Percentiles rank a stretch among this genome's conserved stretches.
Evolutionary conservation across 495 filamentous ascomycete species (phyloP).

Genomic region (Lasiosphaeria hispida): DNA sequence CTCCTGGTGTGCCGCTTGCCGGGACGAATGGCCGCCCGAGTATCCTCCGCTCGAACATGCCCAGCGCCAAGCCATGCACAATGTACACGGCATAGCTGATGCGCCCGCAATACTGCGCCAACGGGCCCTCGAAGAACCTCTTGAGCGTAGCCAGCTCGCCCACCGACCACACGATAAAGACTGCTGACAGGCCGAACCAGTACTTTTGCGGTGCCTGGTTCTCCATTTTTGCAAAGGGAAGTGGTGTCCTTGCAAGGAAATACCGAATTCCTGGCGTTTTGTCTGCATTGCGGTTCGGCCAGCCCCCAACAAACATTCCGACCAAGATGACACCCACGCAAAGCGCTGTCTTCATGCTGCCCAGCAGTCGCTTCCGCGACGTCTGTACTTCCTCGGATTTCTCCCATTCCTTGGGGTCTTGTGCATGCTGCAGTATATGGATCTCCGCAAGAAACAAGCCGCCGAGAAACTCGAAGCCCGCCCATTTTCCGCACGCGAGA

Average conservation of each 20-base stretch:
- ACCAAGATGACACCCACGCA: slow-evolving; percentile 31
- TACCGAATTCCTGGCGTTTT: slow-evolving; percentile 37
- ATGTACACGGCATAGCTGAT: slow-evolving; percentile 63
- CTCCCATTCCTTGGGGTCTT: slow-evolving; percentile 20
- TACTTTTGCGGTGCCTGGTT: slow-evolving; percentile 41
- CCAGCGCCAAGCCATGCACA: slow-evolving; percentile 57
- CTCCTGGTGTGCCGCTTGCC: slow-evolving; percentile 19
- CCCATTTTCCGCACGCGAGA: slow-evolving; percentile 58
- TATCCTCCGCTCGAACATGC: slow-evolving; percentile 47
- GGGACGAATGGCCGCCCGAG: slow-evolving; percentile 31
- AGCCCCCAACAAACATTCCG: slow-evolving; percentile 44
- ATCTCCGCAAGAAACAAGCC: slow-evolving; percentile 61
- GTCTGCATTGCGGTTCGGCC: slow-evolving; percentile 41
- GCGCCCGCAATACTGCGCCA: slow-evolving; percentile 62
- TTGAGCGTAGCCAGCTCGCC: slow-evolving; percentile 52
- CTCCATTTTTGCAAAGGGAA: slow-evolving; percentile 32
- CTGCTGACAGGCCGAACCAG: slow-evolving; percentile 57
- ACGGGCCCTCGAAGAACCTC: slow-evolving; percentile 50
- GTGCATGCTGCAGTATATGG: slow-evolving; percentile 36
- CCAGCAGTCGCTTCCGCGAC: neutral
- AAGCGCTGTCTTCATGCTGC: slow-evolving; percentile 15
- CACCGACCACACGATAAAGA: slow-evolving; percentile 54
- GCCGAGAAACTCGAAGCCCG: slow-evolving; percentile 56
- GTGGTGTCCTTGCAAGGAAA: slow-evolving; percentile 34
- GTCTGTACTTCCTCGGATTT: slow-evolving; percentile 7